phyloP scores from a whole-genome alignment of 805 yeast genomes.

The Saturnispora quitensis region DNA sequence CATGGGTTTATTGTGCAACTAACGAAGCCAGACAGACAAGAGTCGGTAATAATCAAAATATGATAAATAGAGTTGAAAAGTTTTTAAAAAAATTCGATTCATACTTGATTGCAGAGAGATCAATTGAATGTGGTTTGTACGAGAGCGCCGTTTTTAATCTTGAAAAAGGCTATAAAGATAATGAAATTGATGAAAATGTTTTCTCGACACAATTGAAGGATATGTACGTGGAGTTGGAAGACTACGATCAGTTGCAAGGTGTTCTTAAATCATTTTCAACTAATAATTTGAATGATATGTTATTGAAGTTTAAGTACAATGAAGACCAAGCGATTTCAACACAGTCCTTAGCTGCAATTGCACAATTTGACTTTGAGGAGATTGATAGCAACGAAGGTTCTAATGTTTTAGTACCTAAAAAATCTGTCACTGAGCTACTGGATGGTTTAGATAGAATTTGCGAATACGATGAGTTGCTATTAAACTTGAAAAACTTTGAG shows the following conservation, averaged over 20 bases:
- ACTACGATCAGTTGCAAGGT: constrained; percentile 85
- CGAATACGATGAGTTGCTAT: constrained; percentile 55
- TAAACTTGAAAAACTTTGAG: constrained; percentile 35
- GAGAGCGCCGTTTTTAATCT: constrained; percentile 81
- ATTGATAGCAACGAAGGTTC: constrained; percentile 15
- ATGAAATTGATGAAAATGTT: constrained; percentile 29
- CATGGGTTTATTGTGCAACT: constrained; percentile 50
- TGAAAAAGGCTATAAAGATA: constrained; percentile 59
- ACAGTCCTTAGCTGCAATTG: constrained; percentile 67
- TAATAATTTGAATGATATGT: constrained; percentile 61
- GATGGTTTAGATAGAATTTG: constrained; percentile 71
- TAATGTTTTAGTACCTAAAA: constrained; percentile 10
- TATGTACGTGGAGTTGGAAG: constrained; percentile 82
- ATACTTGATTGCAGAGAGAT: constrained; percentile 62
- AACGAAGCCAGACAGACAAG: constrained; percentile 16
- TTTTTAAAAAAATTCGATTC: constrained; percentile 55
- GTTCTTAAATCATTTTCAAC: constrained; percentile 65
- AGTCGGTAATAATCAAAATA: neutral
- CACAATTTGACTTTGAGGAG: constrained; percentile 28
- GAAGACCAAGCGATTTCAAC: constrained; percentile 84
- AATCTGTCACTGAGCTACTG: constrained; percentile 47
- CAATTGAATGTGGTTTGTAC: constrained; percentile 75
- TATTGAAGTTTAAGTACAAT: constrained; percentile 72
- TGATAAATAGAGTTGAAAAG: constrained; percentile 28
- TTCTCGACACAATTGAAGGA: constrained; percentile 50